A percentile compares a stretch with the other conserved stretches of the same genome.
phyloP scores from a whole-genome alignment of 257 asterid genomes.

The Gynochthodes officinalis region DNA sequence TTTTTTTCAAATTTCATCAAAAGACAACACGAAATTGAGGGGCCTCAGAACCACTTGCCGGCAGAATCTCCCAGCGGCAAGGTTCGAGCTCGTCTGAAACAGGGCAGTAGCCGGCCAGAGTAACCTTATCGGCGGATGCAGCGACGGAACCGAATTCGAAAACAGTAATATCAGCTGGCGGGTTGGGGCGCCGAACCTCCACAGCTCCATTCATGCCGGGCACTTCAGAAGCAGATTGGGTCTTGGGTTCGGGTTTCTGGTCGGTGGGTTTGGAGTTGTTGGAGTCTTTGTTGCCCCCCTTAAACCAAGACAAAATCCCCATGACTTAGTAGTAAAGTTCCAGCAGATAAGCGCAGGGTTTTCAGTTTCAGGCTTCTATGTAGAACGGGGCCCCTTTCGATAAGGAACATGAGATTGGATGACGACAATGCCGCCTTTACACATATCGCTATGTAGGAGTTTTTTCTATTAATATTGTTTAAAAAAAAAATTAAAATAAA shows the following conservation, averaged over 20 bases:
- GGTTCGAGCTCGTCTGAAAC: constrained; percentile 86
- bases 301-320: constrained; percentile 26
- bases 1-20: constrained; percentile 20
- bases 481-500: too few relatives aligned
- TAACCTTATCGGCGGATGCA: constrained; percentile 72
- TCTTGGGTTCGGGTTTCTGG: constrained; percentile 34
- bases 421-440: constrained; percentile 1
- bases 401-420: not conserved
- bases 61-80: constrained; percentile 86
- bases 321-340: not conserved
- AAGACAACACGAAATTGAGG: constrained; percentile 87
- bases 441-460: not conserved
- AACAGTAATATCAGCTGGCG: constrained; percentile 44
- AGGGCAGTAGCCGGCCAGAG: constrained; percentile 78
- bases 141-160: constrained; percentile 84
- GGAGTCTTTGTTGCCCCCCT: constrained; percentile 20
- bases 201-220: constrained; percentile 85
- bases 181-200: constrained; percentile 55
- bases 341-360: not conserved
- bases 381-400: not conserved
- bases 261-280: constrained; percentile 12
- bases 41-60: constrained; percentile 71
- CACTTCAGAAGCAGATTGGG: constrained; percentile 31
- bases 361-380: not conserved
- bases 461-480: not conserved